Conservation (phyloP, 2,329 filamentous ascomycete genomes). For the Fonsecaea pedrosoi region DNA sequence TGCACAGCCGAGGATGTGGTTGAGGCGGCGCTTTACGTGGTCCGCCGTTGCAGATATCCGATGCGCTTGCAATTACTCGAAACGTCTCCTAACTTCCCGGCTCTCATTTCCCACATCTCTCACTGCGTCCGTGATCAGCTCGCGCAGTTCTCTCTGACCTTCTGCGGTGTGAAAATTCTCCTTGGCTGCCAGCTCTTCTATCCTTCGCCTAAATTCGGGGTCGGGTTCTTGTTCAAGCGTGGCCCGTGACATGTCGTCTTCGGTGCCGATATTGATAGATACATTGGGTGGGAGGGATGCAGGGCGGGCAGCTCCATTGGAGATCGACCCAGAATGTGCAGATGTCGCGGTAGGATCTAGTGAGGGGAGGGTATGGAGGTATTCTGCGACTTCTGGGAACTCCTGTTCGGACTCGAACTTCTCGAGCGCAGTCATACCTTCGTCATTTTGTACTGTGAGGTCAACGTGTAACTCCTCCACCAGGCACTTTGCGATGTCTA, state of each 20-base stretch:
- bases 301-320: constrained; percentile 53
- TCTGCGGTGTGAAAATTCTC: constrained; percentile 83
- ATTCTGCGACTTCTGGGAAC: constrained; percentile 75
- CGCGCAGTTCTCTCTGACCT: constrained; percentile 78
- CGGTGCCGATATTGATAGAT: constrained; percentile 75
- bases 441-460: constrained; percentile 67
- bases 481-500: constrained; percentile 77
- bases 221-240: constrained; percentile 64
- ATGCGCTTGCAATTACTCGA: constrained; percentile 54
- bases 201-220: constrained; percentile 80
- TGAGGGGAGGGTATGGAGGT: constrained; percentile 60
- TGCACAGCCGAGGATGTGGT: background rate
- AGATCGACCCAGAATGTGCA: constrained; percentile 27
- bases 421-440: constrained; percentile 80
- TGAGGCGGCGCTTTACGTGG: background rate
- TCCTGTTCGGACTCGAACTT: constrained; percentile 81
- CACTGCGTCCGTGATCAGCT: constrained; percentile 81
- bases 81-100: constrained; percentile 68
- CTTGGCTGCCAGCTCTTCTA: constrained; percentile 84
- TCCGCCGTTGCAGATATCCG: background rate
- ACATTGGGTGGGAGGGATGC: constrained; percentile 77
- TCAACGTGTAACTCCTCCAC: constrained; percentile 83
- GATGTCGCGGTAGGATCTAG: constrained; percentile 44
- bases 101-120: constrained; percentile 68
- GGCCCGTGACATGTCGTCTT: constrained; percentile 59